Evolutionary conservation across 257 asterid species (phyloP).

Genomic region (Osmanthus fragrans): DNA sequence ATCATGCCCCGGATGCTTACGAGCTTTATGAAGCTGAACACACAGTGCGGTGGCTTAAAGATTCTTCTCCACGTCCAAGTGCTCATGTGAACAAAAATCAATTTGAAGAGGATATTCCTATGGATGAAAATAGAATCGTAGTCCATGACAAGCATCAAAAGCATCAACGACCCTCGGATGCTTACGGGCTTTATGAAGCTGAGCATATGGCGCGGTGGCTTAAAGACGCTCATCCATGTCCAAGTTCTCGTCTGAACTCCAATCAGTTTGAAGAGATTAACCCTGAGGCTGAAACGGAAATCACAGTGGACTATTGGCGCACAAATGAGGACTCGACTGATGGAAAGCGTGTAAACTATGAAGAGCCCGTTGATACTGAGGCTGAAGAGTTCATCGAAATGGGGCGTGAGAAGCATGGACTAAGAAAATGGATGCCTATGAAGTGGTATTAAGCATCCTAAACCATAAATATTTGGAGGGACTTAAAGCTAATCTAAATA

Average conservation of each 20-base stretch:
- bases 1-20: conserved; percentile 23
- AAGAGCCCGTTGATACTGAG: conserved; percentile 32
- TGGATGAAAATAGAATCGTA: conserved; percentile 2
- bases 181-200: conserved; percentile 32
- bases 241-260: conserved; percentile 5
- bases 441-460: neutral
- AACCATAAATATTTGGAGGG: neutral
- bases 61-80: conserved; percentile 15
- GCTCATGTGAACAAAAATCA: neutral
- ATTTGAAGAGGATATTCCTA: neutral
- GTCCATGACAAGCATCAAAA: conserved; percentile 7
- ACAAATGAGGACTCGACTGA: neutral
- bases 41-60: conserved; percentile 1
- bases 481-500: neutral
- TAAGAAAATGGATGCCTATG: conserved; percentile 25
- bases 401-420: conserved; percentile 40
- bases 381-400: conserved; percentile 43
- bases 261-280: neutral
- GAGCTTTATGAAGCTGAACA: conserved; percentile 38
- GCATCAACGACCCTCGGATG: conserved; percentile 17
- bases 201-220: conserved; percentile 29
- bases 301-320: neutral
- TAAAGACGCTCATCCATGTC: conserved; percentile 5
- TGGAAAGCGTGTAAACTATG: neutral
- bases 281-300: conserved; percentile 12